Base-by-base conservation (phyloP, 2,329 filamentous ascomycete genomes). In the Penicillium freii region DNA sequence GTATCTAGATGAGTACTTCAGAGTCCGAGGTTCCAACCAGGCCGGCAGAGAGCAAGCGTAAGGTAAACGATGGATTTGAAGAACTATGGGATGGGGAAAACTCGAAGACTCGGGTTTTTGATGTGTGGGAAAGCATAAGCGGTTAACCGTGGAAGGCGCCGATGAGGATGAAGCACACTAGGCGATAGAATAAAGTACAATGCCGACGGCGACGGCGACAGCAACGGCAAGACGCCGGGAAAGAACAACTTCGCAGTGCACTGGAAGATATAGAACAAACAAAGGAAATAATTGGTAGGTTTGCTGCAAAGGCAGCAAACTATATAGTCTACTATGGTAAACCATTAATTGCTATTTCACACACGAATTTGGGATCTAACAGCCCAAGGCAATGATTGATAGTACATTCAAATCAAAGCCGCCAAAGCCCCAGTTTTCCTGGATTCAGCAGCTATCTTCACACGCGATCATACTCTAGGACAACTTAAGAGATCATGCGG, bases 401-500 rank as follows among this genome's bases (percentile, higher is more conserved):
- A 66, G 63, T 67, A 67, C 65, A 67, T 66, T 67, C 65, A 67
- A 67, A 66, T 63, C 51, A 65, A 54, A 56, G 50, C 60, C 51
- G 51, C 58, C 53, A 54, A 46, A 39, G 31, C 29, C 42, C 58
- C 43, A 42, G 45, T 52, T 25, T 58, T 52, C 40, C 25, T 54
- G 33, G 36, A 50, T 62, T 50, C 49, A 51, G 51, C 57, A 52
- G 57, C 48, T 43, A 56, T 66, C 61, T 63, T 64, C 60, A 63
- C 62, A 63, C 62, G 62, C 63, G 62, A 59, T 57, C 51, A 47
- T 51, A 59, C 44, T 55, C 56, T 54, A 54, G 51, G 46, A 48
- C 44, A 59, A 59, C 51, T 62, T 59, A 67, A 43, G 65, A 67
- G 58, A 67, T 55, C 81, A 91, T 93, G 77, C 91, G 87, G 82